Conservation (phyloP, 257 asterid species). For the Solanum neorickii region DNA sequence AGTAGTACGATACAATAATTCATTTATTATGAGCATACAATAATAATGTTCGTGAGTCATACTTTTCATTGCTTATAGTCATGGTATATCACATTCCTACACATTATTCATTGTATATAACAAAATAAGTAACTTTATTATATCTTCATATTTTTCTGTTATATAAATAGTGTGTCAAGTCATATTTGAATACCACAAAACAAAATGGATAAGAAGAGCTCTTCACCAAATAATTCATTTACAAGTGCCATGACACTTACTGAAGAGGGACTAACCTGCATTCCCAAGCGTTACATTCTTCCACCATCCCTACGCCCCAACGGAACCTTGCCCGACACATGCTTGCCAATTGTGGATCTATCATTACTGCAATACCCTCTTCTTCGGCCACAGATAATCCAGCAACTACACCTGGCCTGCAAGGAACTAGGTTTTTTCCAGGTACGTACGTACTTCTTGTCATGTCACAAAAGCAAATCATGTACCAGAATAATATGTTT, state of each 20-base stretch:
- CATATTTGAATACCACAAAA: not conserved
- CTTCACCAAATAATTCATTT: constrained; percentile 10
- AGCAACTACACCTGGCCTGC: constrained; percentile 26
- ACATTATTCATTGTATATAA: not conserved
- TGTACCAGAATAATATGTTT: not conserved
- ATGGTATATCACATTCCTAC: not conserved
- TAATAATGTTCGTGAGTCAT: too few species aligned
- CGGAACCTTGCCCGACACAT: constrained; percentile 3
- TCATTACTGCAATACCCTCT: constrained; percentile 17
- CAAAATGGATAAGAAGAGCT: not conserved
- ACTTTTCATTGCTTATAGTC: not conserved
- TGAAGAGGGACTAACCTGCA: constrained; percentile 18
- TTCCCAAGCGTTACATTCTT: constrained; percentile 30
- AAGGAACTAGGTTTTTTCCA: constrained; percentile 39
- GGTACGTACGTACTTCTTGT: constrained; percentile 13
- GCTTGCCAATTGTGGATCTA: constrained; percentile 35
- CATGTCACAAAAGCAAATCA: not conserved
- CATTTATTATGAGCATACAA: not conserved
- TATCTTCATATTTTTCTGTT: not conserved
- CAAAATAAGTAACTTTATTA: not conserved
- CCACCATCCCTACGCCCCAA: constrained; percentile 37
- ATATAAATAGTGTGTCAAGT: not conserved
- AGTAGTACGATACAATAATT: not conserved
- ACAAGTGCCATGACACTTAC: constrained; percentile 27
- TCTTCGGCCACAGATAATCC: constrained; percentile 14